Percentiles rank a stretch among this genome's conserved stretches.
Evolutionary conservation across 257 asterid genomes (phyloP).

Genomic region (Handroanthus guayacan): DNA sequence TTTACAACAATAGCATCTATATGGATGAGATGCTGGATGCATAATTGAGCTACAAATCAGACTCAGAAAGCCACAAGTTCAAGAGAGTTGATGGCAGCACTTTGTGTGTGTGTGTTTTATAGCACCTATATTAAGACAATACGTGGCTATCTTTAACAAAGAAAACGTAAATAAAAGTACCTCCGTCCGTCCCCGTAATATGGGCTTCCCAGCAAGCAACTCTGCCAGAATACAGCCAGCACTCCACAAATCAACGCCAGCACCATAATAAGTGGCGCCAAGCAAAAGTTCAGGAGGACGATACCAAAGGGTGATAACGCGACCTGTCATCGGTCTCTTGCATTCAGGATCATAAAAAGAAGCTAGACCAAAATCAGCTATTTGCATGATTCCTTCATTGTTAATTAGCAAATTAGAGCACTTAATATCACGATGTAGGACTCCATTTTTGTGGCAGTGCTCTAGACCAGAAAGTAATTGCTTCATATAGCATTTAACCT

Average conservation of each 20-base stretch:
- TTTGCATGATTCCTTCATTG: constrained; percentile 72
- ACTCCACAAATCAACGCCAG: constrained; percentile 92
- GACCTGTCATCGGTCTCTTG: constrained; percentile 85
- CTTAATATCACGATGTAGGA: constrained; percentile 89
- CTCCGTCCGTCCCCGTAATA: constrained; percentile 92
- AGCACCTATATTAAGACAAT: background rate
- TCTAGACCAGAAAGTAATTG: constrained; percentile 88
- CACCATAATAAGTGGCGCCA: constrained; percentile 79
- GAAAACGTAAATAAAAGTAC: constrained; percentile 41
- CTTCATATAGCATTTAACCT: constrained; percentile 88
- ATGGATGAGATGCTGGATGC: too few species aligned
- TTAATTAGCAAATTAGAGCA: constrained; percentile 88
- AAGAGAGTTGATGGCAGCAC: too few species aligned
- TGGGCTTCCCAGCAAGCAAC: constrained; percentile 78
- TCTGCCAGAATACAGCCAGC: constrained; percentile 94
- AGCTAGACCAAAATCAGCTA: constrained; percentile 95
- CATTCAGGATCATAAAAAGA: constrained; percentile 64
- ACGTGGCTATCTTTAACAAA: background rate
- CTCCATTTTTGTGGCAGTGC: constrained; percentile 86
- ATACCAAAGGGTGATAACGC: constrained; percentile 94
- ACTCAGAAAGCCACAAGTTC: too few species aligned
- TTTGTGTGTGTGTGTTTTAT: background rate
- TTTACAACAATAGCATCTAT: too few species aligned
- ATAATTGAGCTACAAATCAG: too few species aligned
- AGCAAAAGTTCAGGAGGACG: constrained; percentile 95